Base-by-base conservation (phyloP, 257 asterid species). In the Scutellaria galericulata region DNA sequence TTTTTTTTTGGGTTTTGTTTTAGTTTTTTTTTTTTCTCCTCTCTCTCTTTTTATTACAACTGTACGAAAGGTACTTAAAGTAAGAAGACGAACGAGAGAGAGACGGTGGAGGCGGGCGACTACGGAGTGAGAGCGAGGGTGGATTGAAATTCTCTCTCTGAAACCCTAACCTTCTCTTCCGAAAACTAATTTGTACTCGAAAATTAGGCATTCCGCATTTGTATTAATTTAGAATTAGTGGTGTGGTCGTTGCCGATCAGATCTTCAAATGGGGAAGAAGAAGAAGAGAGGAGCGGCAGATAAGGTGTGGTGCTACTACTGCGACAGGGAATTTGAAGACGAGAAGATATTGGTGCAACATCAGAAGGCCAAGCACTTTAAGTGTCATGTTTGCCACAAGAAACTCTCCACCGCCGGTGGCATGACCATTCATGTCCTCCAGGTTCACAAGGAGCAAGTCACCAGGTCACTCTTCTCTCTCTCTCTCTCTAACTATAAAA, bases 331-430 rank as follows among this genome's bases (percentile, higher is more conserved):
- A 55, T 93, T 93, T 61, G 98, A 93, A 50, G 98, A 93, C 76
- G 98, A 93, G 94, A 93, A 93, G 89, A 93, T 93, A 66, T 69
- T 93, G 84, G 93, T 93, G 70, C 98, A 93, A 85, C 98, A 93
- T 77, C 98, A 93, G 81, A 93, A 93, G 83, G 98, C 98, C 39
- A 91, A 89, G 85, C 98, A 93, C 85, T 93, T 89, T 72, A 93
- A 93, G 83, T 93, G 98, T 60, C 98, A 93, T 42, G 94, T 89
- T 11, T 93, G 98, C 76, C 97, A 93, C 86, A 93, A 93, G 87
- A 93, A 93, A 80, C 96, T 93, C 39, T 93, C 98, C 56, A 93
- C 98, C 42, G 96, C 97, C 64, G 91, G 96, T 54, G 98, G 98
- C 71, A 93, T 91, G 97, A 84, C 87, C 75, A 93, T 93, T 79